Evolutionary conservation across 139 green algal genomes (phyloP), one percentile per base, ranked within the genome.

Genomic region (Chlamydomonas asymmetrica): DNA sequence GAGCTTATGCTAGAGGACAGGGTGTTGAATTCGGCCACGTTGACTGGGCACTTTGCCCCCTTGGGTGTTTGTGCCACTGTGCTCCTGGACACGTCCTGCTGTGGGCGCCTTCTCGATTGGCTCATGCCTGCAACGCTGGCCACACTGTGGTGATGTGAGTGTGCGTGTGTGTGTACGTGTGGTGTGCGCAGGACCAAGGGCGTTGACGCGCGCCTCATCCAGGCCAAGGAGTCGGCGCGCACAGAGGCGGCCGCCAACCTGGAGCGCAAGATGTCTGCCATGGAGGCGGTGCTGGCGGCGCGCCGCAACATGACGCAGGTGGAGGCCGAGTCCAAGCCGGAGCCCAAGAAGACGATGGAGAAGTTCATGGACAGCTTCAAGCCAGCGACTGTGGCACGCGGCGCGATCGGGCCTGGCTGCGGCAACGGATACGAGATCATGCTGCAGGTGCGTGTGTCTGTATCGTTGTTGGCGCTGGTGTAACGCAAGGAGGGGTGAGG

Each of bases 341-440:
- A 84, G 62, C 76, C 75, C 27, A 81, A 89, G 64, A 86, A 72
- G 62, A 56, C 25, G 37, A 70, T 75, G n/a, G 82, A 84, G 48
- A 62, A 80, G 72, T 43, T 88, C 63, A 71, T 82, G 65, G 83
- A 82, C 61, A 78, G 79, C 71, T 83, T 91, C 67, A 87, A 82
- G 74, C 77, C 78, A 61, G 64, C 80, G 5, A 63, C 65, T 13
- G 38, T 56, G 27, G 63, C 61, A 22, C 74, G 75, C 37, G 70
- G 71, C 22, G 85, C 80, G 38, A 88, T 86, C 41, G 88, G 89
- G 5, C 87, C 90, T 34, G 89, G 90, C 9, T 82, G 87, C 3
- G 95, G 95, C 67, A 92, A 81, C 41, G 95, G 95, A 3, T 88
- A 91, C 65, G 94, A 98, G 84, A 93, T 98, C 86, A 91, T 98